A percentile compares a stretch with the other conserved stretches of the same genome.
phyloP scores from a whole-genome alignment of 768 basidiomycete genomes.

The Boletus fagicola region DNA sequence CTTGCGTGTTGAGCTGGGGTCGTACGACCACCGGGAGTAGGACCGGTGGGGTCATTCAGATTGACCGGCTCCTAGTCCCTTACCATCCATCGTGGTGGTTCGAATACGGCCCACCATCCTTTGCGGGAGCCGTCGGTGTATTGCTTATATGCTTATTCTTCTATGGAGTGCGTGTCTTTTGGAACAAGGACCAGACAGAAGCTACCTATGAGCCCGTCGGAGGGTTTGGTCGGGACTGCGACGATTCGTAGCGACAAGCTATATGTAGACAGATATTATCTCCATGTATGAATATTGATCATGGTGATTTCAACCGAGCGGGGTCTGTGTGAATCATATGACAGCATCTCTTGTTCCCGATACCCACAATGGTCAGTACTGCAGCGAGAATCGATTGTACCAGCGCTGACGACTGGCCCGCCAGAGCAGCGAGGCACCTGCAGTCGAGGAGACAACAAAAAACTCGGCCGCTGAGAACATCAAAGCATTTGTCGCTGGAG shows the following conservation, averaged over 20 bases:
- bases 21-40: slow-evolving; percentile 70
- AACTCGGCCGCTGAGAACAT: slow-evolving; percentile 39
- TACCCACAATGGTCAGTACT: slow-evolving; percentile 28
- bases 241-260: slow-evolving; percentile 26
- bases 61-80: slow-evolving; percentile 80
- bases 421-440: slow-evolving; percentile 28
- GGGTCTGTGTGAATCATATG: slow-evolving; percentile 31
- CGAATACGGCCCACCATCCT: slow-evolving; percentile 67
- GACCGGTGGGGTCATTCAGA: slow-evolving; percentile 84
- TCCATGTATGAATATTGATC: slow-evolving; percentile 11
- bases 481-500: slow-evolving; percentile 93
- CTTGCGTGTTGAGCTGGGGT: slow-evolving; percentile 68
- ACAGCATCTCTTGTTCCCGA: slow-evolving; percentile 12
- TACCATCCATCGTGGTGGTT: slow-evolving; percentile 87
- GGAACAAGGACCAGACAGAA: slow-evolving; percentile 74
- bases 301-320: slow-evolving; percentile 3
- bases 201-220: slow-evolving; percentile 90
- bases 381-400: neutral
- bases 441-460: slow-evolving; percentile 19
- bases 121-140: slow-evolving; percentile 58
- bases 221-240: slow-evolving; percentile 64
- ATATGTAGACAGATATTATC: slow-evolving; percentile 20
- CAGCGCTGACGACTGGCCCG: slow-evolving; percentile 6
- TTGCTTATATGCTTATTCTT: slow-evolving; percentile 66
- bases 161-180: slow-evolving; percentile 65